A percentile compares a stretch with the other conserved stretches of the same genome.
phyloP scores from a whole-genome alignment of 371 early-diverging fungal genomes.

The Haplosporangium sp. region DNA sequence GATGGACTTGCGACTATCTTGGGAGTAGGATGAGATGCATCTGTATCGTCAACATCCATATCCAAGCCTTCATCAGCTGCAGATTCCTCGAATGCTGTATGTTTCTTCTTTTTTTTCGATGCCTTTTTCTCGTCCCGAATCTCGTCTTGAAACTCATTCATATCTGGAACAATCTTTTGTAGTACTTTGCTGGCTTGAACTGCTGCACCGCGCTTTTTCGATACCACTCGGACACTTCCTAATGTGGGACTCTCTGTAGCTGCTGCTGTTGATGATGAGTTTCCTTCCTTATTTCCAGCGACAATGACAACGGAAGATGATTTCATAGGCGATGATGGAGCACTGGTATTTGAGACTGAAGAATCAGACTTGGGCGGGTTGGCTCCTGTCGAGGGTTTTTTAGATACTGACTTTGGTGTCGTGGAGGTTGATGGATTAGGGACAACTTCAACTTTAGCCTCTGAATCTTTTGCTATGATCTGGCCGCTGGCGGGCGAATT shows the following conservation, averaged over 20 bases:
- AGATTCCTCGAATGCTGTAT: slow-evolving; percentile 1
- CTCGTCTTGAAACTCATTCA: slow-evolving; percentile 52
- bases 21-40: neutral
- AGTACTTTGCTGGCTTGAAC: slow-evolving; percentile 43
- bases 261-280: neutral
- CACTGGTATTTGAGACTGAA: neutral
- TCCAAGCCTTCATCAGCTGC: slow-evolving; percentile 14
- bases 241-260: neutral
- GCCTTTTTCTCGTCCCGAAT: slow-evolving; percentile 44
- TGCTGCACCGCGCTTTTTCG: slow-evolving; percentile 42
- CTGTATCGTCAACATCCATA: slow-evolving; percentile 18
- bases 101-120: slow-evolving; percentile 27
- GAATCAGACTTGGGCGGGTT: neutral
- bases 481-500: neutral
- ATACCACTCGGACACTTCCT: slow-evolving; percentile 23
- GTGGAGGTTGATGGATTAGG: neutral
- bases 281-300: neutral
- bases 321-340: slow-evolving; percentile 2
- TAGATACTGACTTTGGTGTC: neutral
- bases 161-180: slow-evolving; percentile 47
- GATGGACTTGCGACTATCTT: slow-evolving; percentile 1
- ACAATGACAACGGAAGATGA: neutral
- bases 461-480: neutral
- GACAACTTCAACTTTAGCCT: neutral
- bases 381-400: neutral